Percentiles rank a stretch among this genome's conserved stretches.
These are phyloP conservation scores for Dictyostelium discoideum DNA, from an alignment of 78 protist genomes.

Conservation along the genomic window DNA sequence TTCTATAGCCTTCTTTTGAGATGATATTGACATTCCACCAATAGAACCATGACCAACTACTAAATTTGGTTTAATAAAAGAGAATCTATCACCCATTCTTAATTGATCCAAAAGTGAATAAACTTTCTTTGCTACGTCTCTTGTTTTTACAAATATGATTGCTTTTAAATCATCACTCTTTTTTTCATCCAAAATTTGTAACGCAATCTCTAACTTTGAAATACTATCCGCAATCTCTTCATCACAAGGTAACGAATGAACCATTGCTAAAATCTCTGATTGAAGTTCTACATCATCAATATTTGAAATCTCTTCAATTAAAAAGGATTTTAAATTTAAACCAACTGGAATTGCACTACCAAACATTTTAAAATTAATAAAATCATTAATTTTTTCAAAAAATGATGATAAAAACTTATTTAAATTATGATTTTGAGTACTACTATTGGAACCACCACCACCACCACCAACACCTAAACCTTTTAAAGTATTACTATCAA, in stretches of 20 bases:
- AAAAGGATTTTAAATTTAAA: not conserved
- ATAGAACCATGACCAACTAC: conserved; percentile 5
- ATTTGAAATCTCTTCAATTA: not conserved
- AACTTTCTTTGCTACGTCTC: not conserved
- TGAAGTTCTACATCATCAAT: not conserved
- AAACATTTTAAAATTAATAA: not conserved
- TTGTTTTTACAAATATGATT: conserved; percentile 27
- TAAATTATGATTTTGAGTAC: not conserved
- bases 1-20: conserved; percentile 7
- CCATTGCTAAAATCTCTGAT: not conserved
- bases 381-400: not conserved
- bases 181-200: not conserved
- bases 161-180: not conserved
- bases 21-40: conserved; percentile 3
- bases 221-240: not conserved
- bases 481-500: not conserved
- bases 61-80: not conserved
- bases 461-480: too few species aligned
- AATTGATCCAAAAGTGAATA: not conserved
- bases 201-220: conserved; percentile 20
- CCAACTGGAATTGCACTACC: not conserved
- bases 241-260: not conserved
- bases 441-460: too few species aligned
- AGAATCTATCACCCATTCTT: not conserved
- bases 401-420: not conserved